Evolutionary conservation across 116 monocot species (phyloP).

Genomic region (Iris pallida): DNA sequence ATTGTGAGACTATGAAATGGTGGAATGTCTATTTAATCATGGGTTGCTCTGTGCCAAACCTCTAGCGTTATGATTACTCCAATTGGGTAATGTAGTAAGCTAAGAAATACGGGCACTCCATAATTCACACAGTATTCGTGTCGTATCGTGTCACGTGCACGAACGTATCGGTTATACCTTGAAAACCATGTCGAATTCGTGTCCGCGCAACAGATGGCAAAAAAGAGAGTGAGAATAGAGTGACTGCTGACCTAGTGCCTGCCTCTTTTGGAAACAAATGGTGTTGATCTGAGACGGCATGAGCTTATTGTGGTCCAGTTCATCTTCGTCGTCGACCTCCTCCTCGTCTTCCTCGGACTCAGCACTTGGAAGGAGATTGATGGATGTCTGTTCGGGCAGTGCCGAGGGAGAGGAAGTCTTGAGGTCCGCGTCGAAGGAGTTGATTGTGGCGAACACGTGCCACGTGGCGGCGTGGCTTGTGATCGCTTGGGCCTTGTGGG

Average conservation of each 20-base stretch:
- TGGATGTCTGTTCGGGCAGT: not conserved
- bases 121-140: no score
- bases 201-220: no score
- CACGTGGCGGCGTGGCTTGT: constrained; percentile 70
- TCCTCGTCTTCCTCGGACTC: not conserved
- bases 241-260: constrained; percentile 28
- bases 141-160: no score
- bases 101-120: no score
- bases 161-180: no score
- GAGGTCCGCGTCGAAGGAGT: constrained; percentile 22
- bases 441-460: constrained; percentile 66
- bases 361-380: not conserved
- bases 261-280: constrained; percentile 37
- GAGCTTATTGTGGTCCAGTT: constrained; percentile 20
- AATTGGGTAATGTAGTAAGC: no score
- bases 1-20: no score
- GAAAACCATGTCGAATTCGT: no score
- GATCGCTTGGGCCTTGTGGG: constrained; percentile 76
- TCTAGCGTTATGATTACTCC: no score
- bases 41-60: no score
- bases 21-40: no score
- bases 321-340: constrained; percentile 7
- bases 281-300: constrained; percentile 13
- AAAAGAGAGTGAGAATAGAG: no score
- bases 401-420: constrained; percentile 10